Conservation (phyloP, 2,329 filamentous ascomycete species). For the Parastagonospora avenae region DNA sequence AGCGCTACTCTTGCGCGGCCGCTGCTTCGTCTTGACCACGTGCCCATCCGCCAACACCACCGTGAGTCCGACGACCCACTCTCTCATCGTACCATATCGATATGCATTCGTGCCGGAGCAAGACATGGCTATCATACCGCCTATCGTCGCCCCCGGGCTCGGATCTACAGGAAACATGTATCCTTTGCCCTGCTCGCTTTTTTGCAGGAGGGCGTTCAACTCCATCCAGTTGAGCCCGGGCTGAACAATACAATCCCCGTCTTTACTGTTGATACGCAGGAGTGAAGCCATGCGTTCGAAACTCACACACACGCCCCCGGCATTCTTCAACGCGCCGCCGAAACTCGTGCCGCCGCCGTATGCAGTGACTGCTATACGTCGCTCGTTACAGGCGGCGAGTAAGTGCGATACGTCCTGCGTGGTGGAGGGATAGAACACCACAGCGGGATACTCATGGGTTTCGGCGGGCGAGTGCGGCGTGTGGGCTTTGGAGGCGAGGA, state of each 20-base stretch:
- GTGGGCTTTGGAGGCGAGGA: constrained; percentile 22
- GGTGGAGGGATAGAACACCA: constrained; percentile 73
- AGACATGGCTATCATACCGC: constrained; percentile 73
- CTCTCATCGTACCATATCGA: constrained; percentile 89
- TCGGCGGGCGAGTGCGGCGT: constrained; percentile 29
- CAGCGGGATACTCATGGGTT: constrained; percentile 45
- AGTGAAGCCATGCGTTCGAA: constrained; percentile 74
- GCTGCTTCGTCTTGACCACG: constrained; percentile 82
- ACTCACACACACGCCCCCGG: constrained; percentile 82
- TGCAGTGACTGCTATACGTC: constrained; percentile 81
- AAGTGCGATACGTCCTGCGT: constrained; percentile 81
- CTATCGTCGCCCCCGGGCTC: constrained; percentile 89
- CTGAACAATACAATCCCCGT: constrained; percentile 62
- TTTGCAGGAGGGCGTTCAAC: constrained; percentile 71
- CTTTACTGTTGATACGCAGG: constrained; percentile 60
- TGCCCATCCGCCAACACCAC: constrained; percentile 88
- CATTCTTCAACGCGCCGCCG: constrained; percentile 84
- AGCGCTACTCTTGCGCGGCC: constrained; percentile 85
- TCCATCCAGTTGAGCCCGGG: constrained; percentile 80
- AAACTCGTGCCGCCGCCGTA: constrained; percentile 87
- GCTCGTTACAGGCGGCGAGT: constrained; percentile 80
- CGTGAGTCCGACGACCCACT: constrained; percentile 85
- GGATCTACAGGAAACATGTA: constrained; percentile 92
- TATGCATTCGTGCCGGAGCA: constrained; percentile 87
- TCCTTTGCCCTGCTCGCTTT: constrained; percentile 53